These are phyloP conservation scores for Davidsoniella virescens DNA, from an alignment of 2,329 filamentous ascomycete species.

Conservation along the genomic window DNA sequence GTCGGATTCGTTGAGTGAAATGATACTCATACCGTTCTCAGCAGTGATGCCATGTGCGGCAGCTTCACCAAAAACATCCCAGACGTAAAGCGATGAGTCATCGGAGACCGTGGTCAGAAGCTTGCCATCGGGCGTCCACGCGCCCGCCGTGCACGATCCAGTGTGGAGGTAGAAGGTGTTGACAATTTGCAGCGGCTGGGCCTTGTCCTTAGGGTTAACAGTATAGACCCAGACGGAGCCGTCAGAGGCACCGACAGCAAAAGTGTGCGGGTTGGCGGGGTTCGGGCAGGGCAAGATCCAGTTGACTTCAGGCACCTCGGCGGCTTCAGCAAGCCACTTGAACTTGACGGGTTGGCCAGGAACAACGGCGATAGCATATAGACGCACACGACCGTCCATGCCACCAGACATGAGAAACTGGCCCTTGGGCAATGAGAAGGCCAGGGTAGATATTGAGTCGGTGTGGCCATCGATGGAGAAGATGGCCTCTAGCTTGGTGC, in stretches of 20 bases:
- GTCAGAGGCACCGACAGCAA: slow-evolving; percentile 78
- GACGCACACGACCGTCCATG: slow-evolving; percentile 66
- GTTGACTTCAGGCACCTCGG: slow-evolving; percentile 90
- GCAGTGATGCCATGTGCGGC: slow-evolving; percentile 37
- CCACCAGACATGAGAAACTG: slow-evolving; percentile 78
- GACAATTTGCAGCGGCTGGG: slow-evolving; percentile 56
- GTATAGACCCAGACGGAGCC: slow-evolving; percentile 93
- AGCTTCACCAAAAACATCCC: slow-evolving; percentile 75
- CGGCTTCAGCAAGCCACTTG: slow-evolving; percentile 55
- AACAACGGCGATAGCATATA: slow-evolving; percentile 41
- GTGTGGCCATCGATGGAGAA: slow-evolving; percentile 75
- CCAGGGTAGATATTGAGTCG: slow-evolving; percentile 75
- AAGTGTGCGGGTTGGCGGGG: slow-evolving; percentile 53
- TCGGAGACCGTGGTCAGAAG: slow-evolving; percentile 80
- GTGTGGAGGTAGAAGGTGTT: slow-evolving; percentile 90
- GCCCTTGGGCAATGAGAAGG: slow-evolving; percentile 69
- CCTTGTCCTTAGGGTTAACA: slow-evolving; percentile 49
- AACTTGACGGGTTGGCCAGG: slow-evolving; percentile 31
- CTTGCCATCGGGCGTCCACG: slow-evolving; percentile 78
- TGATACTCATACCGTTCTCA: slow-evolving; percentile 46
- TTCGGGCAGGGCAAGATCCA: slow-evolving; percentile 70
- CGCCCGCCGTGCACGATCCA: slow-evolving; percentile 68
- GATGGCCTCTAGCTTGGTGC: slow-evolving; percentile 40
- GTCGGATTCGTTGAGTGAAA: slow-evolving; percentile 64
- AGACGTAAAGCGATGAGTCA: slow-evolving; percentile 77